Base-by-base conservation (phyloP, 1,284 basidiomycete species). In the Trichosporon sp. region DNA sequence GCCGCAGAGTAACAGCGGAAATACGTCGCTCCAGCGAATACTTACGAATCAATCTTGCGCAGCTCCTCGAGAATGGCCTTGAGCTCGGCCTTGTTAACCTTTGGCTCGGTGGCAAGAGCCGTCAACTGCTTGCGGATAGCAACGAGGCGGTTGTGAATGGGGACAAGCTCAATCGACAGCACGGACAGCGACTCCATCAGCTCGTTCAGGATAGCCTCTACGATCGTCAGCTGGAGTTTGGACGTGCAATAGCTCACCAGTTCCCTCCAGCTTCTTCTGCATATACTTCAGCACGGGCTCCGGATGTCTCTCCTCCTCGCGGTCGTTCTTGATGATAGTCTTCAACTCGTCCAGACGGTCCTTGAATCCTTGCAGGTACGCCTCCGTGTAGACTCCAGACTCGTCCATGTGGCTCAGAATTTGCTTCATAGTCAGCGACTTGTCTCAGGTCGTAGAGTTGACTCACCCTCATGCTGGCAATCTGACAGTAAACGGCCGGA, bases 361-460 rank as follows among this genome's bases (percentile, higher is more conserved):
- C 65, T 89, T 86, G 81, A 95, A 96, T 2, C 94, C 92, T 25
- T 84, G 84, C 46, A 96, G 86, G 80, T 95, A 92, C 31, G 87
- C 83, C 76, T 94, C 91, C 68, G 92, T 96, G 80, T 95, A 97
- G 37, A 92, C 87, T 7, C 90, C 90, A 0, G 91, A 93, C 78
- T 97, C 94, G 78, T 93, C 90, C 89, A 95, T 91, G 76, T 94
- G 91, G 73, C 88, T 88, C 58, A 96, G 85, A 44, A 95, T 89
- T 92, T 94, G 91, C 92, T 95, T 81, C 58, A 66, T 37, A 34
- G 64, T 68, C 49, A 69, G 67, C 58, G 29, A 16, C 33, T 13
- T 4, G 36, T 31, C 7, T 19, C 16, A 13, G 19, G 9, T 21
- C 58, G 23, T n/a, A n/a, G n/a, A n/a, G 11, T 59, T 25, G 9